These are phyloP conservation scores for Trichosporon inkin DNA, from an alignment of 1,284 basidiomycete genomes.

Conservation along the genomic window DNA sequence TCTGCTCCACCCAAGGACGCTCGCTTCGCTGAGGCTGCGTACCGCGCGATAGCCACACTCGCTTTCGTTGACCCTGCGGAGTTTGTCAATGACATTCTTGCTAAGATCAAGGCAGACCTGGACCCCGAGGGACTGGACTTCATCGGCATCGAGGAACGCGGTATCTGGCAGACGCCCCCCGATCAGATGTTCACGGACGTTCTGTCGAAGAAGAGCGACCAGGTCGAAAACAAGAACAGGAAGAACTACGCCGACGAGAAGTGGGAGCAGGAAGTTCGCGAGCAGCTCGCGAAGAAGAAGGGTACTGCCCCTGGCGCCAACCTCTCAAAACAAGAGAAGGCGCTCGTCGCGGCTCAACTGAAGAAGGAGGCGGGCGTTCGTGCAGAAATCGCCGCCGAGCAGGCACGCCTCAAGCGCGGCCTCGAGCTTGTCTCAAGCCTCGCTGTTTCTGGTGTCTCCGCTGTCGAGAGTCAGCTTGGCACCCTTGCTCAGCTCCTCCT, in stretches of 20 bases:
- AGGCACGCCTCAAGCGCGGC: constrained; percentile 61
- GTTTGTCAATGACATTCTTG: constrained; percentile 65
- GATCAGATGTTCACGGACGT: constrained; percentile 76
- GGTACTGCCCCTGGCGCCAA: constrained; percentile 51
- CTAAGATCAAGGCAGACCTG: constrained; percentile 63
- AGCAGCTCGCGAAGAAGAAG: constrained; percentile 72
- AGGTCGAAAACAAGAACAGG: constrained; percentile 62
- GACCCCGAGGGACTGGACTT: constrained; percentile 58
- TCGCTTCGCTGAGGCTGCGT: constrained; percentile 57
- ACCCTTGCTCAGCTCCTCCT: constrained; percentile 62
- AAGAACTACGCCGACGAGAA: constrained; percentile 81
- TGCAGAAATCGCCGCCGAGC: constrained; percentile 57
- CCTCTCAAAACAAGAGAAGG: constrained; percentile 78
- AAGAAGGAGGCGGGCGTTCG: constrained; percentile 70
- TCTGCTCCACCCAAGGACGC: constrained; percentile 26
- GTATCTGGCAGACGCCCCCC: constrained; percentile 77
- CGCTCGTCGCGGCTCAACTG: constrained; percentile 71
- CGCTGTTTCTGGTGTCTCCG: constrained; percentile 59
- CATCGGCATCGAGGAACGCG: constrained; percentile 68
- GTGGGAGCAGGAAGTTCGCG: constrained; percentile 90
- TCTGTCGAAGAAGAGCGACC: constrained; percentile 60
- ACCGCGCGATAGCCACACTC: constrained; percentile 69
- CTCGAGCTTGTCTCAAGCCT: constrained; percentile 65
- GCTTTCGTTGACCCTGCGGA: constrained; percentile 69
- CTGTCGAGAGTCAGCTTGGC: constrained; percentile 60